Evolutionary conservation across 768 basidiomycete genomes (phyloP), one percentile per base, ranked within the genome.

Genomic region (Hirschioporus abietinus): DNA sequence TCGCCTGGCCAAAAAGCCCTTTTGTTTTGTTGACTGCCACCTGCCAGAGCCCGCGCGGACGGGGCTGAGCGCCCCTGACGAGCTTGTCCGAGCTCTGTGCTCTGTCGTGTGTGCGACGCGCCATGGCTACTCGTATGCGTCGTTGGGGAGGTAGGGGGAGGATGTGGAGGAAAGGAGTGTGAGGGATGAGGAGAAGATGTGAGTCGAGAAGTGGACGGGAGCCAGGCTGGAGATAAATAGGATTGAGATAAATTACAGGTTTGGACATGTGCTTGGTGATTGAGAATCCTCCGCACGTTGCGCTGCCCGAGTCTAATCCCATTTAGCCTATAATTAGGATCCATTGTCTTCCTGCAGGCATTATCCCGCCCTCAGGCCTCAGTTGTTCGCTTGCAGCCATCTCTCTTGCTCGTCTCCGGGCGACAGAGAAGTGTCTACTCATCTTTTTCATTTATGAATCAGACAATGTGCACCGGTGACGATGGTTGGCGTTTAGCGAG

Each of bases 81-180:
- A 34, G 60, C 30, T 61, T 34, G 60, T 34, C 24, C 6, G 60
- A 61, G 30, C 30, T 25, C 60, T 34, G 30, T 12, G 25, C 9
- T 25, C 24, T 34, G 24, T 34, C 24, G 60, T 61, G 60, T 34
- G 60, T 61, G 60, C 60, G 30, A 18, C 24, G 25, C 30, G 60
- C 25, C 60, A 61, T 25, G 25, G 60, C 30, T 34, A 15, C 30
- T 12, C 5, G 25, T n/a, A n/a, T n/a, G 60, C 17, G 30, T 18
- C 30, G 60, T 61, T 12, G 60, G 30, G 60, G 30, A 61, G 60
- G 60, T 25, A 34, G 60, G 60, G 58, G 23, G 60, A 61, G 60
- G 60, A 61, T 61, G 60, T 52, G 42, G 42, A 52, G 42, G 42
- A 52, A 36, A 52, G 42, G 42, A 52, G 42, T 20, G 42, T 52